These are phyloP conservation scores for Heterobasidion irregulare DNA, from an alignment of 1,284 basidiomycete genomes.

Conservation along the genomic window DNA sequence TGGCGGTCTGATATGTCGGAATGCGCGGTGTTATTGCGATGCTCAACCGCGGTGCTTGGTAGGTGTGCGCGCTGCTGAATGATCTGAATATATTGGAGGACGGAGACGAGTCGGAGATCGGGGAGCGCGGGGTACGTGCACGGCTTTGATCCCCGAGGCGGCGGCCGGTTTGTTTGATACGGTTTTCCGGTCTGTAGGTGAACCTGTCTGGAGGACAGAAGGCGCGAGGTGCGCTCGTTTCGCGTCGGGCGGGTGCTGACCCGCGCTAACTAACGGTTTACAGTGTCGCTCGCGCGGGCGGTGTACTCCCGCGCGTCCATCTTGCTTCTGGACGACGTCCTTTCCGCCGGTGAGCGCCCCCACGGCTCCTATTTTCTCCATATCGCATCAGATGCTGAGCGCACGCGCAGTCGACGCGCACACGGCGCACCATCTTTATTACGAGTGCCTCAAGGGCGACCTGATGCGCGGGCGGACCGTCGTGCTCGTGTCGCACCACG, in stretches of 20 bases:
- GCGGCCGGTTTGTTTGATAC: background rate
- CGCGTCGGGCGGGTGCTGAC: background rate
- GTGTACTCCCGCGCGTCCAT: constrained; percentile 88
- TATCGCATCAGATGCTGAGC: background rate
- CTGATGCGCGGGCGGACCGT: constrained; percentile 75
- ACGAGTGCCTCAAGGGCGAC: constrained; percentile 80
- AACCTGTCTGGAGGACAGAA: constrained; percentile 95
- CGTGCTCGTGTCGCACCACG: constrained; percentile 86
- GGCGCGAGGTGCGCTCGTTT: constrained; percentile 55
- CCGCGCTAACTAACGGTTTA: background rate
- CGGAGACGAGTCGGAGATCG: constrained; percentile 89
- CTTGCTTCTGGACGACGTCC: constrained; percentile 85
- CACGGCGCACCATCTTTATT: constrained; percentile 79
- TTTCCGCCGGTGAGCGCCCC: constrained; percentile 48
- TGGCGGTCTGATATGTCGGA: constrained; percentile 16
- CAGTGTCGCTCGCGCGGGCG: constrained; percentile 82
- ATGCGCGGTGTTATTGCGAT: background rate
- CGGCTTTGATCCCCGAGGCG: constrained; percentile 11
- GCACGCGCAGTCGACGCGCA: constrained; percentile 66
- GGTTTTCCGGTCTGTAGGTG: constrained; percentile 36
- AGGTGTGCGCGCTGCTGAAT: constrained; percentile 53
- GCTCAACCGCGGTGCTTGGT: background rate
- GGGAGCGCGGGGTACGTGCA: constrained; percentile 65
- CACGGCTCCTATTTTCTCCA: background rate
- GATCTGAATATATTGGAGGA: constrained; percentile 92